These are phyloP conservation scores for Aspergillus ruber DNA, from an alignment of 2,329 filamentous ascomycete genomes.

Conservation along the genomic window DNA sequence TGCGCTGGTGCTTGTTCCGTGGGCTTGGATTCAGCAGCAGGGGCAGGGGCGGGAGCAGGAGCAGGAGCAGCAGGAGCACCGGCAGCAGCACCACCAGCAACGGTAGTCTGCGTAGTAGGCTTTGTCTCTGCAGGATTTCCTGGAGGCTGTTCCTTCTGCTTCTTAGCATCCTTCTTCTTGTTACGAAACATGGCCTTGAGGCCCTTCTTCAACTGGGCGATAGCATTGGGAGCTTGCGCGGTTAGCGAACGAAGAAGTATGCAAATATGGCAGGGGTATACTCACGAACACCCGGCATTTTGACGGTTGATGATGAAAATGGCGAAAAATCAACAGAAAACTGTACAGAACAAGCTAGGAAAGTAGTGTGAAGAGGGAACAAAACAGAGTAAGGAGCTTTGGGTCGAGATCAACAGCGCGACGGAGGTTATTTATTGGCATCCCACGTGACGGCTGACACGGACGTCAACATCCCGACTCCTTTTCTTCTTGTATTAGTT, in stretches of 20 bases:
- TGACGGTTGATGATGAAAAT: slow-evolving; percentile 1
- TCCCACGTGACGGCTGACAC: too few relatives aligned
- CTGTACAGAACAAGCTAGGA: too few relatives aligned
- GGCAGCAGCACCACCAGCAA: slow-evolving; percentile 5
- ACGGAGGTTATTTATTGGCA: too few relatives aligned
- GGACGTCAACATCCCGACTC: too few relatives aligned
- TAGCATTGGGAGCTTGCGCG: slow-evolving; percentile 22
- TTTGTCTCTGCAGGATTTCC: slow-evolving; percentile 7
- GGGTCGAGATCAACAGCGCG: too few relatives aligned
- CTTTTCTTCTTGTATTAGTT: too few relatives aligned
- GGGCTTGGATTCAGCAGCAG: not conserved
- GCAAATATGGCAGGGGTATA: slow-evolving; percentile 4
- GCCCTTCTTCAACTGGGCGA: slow-evolving; percentile 27
- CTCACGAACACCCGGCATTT: slow-evolving; percentile 31
- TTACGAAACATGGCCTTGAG: slow-evolving; percentile 26
- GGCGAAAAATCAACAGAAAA: too few relatives aligned
- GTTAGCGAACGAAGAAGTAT: not conserved
- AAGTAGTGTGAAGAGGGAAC: too few relatives aligned
- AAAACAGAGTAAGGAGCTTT: too few relatives aligned
- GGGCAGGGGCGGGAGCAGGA: not conserved
- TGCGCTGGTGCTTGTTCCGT: slow-evolving; percentile 8
- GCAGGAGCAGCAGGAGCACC: slow-evolving; percentile 1
- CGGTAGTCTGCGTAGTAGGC: not conserved
- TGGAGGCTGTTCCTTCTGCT: slow-evolving; percentile 6
- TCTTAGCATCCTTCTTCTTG: slow-evolving; percentile 22